Base-by-base conservation (phyloP, 73 alveolate genomes). In the Symbiodinium natans region DNA sequence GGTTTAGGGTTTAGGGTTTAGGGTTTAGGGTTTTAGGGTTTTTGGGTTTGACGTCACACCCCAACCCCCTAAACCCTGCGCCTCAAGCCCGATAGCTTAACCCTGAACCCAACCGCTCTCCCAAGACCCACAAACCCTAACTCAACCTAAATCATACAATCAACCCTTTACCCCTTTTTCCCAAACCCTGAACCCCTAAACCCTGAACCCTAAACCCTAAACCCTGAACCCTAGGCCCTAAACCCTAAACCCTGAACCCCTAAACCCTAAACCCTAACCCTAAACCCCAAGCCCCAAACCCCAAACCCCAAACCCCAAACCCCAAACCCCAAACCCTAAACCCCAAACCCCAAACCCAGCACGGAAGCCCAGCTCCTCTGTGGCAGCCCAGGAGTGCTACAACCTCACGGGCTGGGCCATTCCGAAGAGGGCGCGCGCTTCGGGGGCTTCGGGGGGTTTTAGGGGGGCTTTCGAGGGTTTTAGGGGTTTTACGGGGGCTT, bases 351-450 rank as follows among this genome's bases (percentile, higher is more conserved):
- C n/a, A n/a, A n/a, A n/a, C n/a, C n/a, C n/a, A n/a, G n/a, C n/a
- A n/a, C n/a, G n/a, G n/a, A n/a, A n/a, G n/a, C n/a, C n/a, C n/a
- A n/a, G n/a, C n/a, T n/a, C n/a, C n/a, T n/a, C n/a, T n/a, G n/a
- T n/a, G n/a, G n/a, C n/a, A n/a, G 68, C 68, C 17, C n/a, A 87
- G 34, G 94, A 87, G 31, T 87, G 94, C 94, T 87, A 87, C 94
- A 87, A 87, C 71, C 85, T 87, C 31, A 87, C 23, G 10, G 94
- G 94, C 41, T 87, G 94, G 94, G 94, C 94, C 42, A 36, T 87
- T 25, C 94, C 94, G 68, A 87, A 87, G 94, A 87, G 56, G 94
- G 94, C 38, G 84, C 38, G 29, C 36, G 1, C 41, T 6, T 11
- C 83, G 17, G 25, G 34, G 83, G 34, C 23, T 71, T 33, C 2